Conservation (phyloP, 306 rosid genomes). For the Fagus sylvatica region DNA sequence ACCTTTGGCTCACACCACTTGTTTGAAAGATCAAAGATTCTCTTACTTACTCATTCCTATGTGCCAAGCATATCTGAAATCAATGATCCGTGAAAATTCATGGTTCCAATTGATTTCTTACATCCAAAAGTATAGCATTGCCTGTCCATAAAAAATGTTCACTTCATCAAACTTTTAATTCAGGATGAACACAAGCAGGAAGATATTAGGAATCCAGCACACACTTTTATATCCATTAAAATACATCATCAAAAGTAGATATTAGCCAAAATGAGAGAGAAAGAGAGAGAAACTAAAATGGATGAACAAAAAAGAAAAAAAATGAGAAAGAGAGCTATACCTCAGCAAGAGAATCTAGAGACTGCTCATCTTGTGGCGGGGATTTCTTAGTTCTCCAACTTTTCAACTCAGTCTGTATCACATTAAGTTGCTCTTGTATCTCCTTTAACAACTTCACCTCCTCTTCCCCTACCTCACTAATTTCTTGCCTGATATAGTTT, state of each 20-base stretch:
- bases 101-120: slow-evolving; percentile 40
- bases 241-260: no score
- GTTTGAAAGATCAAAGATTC: slow-evolving; percentile 10
- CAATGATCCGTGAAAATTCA: slow-evolving; percentile 23
- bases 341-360: slow-evolving; percentile 56
- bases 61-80: slow-evolving; percentile 23
- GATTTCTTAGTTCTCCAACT: slow-evolving; percentile 41
- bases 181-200: slow-evolving; percentile 21
- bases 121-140: slow-evolving; percentile 89
- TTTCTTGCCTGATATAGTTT: slow-evolving; percentile 48
- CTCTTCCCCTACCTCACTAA: slow-evolving; percentile 49
- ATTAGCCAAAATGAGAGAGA: not conserved
- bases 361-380: slow-evolving; percentile 36
- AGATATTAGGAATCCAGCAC: slow-evolving; percentile 20
- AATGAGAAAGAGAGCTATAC: slow-evolving; percentile 31
- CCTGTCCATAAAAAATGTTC: slow-evolving; percentile 59
- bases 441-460: slow-evolving; percentile 73
- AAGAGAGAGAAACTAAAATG: no score
- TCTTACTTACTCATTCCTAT: slow-evolving; percentile 20
- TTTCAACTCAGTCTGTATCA: slow-evolving; percentile 53
- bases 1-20: slow-evolving; percentile 26
- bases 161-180: slow-evolving; percentile 7
- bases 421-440: slow-evolving; percentile 56
- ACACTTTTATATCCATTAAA: not conserved
- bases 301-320: not conserved